A percentile compares a stretch with the other conserved stretches of the same genome.
phyloP scores from a whole-genome alignment of 1,284 basidiomycete species.

The Malassezia restricta region DNA sequence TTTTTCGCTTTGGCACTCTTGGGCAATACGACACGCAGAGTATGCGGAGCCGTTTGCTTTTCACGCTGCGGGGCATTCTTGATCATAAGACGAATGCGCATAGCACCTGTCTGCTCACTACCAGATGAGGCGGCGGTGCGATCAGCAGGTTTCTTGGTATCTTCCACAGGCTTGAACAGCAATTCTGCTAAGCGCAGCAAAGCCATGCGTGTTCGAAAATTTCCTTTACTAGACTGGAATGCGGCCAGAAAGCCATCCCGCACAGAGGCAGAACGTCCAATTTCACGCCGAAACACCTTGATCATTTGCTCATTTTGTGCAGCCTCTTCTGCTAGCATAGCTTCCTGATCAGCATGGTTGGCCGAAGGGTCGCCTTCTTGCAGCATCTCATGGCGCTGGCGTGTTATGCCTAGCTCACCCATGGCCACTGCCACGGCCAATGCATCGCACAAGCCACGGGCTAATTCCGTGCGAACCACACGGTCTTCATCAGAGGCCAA shows the following conservation, averaged over 20 bases:
- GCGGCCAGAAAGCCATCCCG: slow-evolving; percentile 42
- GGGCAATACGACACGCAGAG: slow-evolving; percentile 13
- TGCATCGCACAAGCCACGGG: slow-evolving; percentile 71
- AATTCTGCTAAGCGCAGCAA: slow-evolving; percentile 84
- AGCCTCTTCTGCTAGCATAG: slow-evolving; percentile 18
- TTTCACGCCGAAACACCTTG: slow-evolving; percentile 35
- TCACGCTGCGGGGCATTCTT: slow-evolving; percentile 32
- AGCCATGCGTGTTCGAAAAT: slow-evolving; percentile 58
- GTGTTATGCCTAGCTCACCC: slow-evolving; percentile 49
- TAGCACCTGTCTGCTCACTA: slow-evolving; percentile 7
- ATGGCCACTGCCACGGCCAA: slow-evolving; percentile 74
- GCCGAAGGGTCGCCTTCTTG: slow-evolving; percentile 21
- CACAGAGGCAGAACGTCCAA: slow-evolving; percentile 40
- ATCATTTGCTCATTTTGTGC: slow-evolving; percentile 52
- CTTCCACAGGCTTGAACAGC: slow-evolving; percentile 58
- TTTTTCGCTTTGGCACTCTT: slow-evolving; percentile 40
- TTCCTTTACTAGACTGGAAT: slow-evolving; percentile 53
- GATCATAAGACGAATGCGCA: slow-evolving; percentile 21
- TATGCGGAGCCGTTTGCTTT: background rate
- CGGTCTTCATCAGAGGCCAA: slow-evolving; percentile 75
- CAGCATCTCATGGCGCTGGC: slow-evolving; percentile 23
- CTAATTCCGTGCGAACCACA: slow-evolving; percentile 69
- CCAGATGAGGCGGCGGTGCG: slow-evolving; percentile 41
- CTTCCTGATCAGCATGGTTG: slow-evolving; percentile 7
- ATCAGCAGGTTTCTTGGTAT: slow-evolving; percentile 32